Evolutionary conservation across 1,139 yeast genomes (phyloP).

Genomic region (Geotrichum cucujoidarum): DNA sequence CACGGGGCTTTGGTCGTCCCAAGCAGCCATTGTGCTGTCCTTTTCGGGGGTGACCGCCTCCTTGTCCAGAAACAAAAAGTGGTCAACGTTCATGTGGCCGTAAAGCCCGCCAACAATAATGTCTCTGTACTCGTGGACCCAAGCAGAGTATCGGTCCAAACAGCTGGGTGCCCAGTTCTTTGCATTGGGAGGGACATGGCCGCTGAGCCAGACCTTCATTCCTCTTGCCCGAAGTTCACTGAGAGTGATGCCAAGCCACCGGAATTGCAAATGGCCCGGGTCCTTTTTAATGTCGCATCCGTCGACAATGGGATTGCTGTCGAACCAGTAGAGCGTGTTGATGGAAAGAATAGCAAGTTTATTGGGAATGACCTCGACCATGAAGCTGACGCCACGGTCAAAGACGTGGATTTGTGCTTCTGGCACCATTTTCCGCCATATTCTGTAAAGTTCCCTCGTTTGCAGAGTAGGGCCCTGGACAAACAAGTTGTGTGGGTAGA

Average conservation of each 20-base stretch:
- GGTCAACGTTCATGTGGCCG: constrained; percentile 89
- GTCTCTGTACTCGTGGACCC: constrained; percentile 80
- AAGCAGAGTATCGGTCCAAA: constrained; percentile 63
- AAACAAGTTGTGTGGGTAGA: constrained; percentile 79
- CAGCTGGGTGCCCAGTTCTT: constrained; percentile 72
- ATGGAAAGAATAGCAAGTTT: constrained; percentile 72
- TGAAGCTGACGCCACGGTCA: constrained; percentile 67
- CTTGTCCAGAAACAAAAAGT: constrained; percentile 72
- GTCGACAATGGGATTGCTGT: constrained; percentile 75
- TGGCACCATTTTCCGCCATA: constrained; percentile 75
- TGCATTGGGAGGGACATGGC: constrained; percentile 83
- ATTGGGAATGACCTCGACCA: constrained; percentile 71
- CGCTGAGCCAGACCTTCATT: constrained; percentile 81
- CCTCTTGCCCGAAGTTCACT: constrained; percentile 67
- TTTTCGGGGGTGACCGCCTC: constrained; percentile 22
- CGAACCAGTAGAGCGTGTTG: constrained; percentile 70
- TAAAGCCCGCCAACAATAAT: constrained; percentile 74
- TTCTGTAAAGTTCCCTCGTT: constrained; percentile 66
- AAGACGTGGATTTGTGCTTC: constrained; percentile 71
- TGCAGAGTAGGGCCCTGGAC: constrained; percentile 82
- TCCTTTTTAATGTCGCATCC: constrained; percentile 66
- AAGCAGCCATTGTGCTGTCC: constrained; percentile 16
- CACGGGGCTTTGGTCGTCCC: constrained; percentile 13
- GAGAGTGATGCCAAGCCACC: constrained; percentile 73
- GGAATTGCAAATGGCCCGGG: constrained; percentile 71